Evolutionary conservation across 192 early-diverging fungal species (phyloP), one percentile per base, ranked within the genome.

Genomic region (Rhizophagus sp.): DNA sequence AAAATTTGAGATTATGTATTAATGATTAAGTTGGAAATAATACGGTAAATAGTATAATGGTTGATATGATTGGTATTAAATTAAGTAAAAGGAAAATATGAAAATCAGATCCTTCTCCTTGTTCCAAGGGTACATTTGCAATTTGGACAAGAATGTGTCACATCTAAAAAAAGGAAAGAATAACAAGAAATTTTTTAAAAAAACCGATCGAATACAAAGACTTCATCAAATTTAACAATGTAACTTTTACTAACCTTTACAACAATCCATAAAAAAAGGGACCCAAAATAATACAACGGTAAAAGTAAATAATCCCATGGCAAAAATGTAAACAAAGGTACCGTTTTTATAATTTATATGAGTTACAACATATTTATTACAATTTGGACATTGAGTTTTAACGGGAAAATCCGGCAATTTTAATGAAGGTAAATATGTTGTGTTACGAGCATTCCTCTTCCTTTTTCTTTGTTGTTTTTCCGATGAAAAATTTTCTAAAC

Each of bases 261-360:
- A 64, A 24, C 34, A 39, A 44, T 76, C 62, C n/a, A 76, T 24
- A 25, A 44, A 62, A 15, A 76, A 76, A 15, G 75, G 75, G 25
- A 76, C 75, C 75, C 75, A 76, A 25, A 76, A 76, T 25, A 76
- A 64, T 62, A 76, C 62, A 25, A 76, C 62, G 17, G 75, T 76
- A n/a, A 64, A 25, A 22, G 17, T 24, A 36, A 76, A 76, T 76
- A 76, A 36, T 3, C 61, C 57, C 62, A 64, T 63, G 7, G 75
- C 57, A 15, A 76, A 64, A n/a, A 63, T 1, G 8, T 76, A 76
- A 41, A 64, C 62, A 25, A 12, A 76, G 11, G 12, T 76, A 36
- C 75, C 75, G 13, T 76, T 76, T 64, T 64, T 36, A 65, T 76
- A 50, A 44, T 47, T 11, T n/a, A 76, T 17, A 2, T 22, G 19